Base-by-base conservation (phyloP, 306 rosid genomes). In the Fragaria nilgerrensis region DNA sequence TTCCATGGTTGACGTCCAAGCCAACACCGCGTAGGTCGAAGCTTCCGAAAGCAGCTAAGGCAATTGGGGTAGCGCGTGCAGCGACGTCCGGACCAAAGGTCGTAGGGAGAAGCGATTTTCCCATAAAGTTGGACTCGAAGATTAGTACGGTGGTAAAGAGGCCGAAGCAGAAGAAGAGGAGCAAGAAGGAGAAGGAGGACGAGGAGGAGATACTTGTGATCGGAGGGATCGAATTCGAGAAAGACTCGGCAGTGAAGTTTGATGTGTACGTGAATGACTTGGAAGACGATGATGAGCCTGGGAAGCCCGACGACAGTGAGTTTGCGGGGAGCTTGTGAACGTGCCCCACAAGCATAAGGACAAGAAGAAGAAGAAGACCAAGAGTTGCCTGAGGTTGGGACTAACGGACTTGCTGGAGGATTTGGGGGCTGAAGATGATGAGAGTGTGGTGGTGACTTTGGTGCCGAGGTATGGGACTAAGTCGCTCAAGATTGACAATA, bases 301-400 rank as follows among this genome's bases (percentile, higher is more conserved):
- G 79, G 0, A 36, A 82, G 7, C 85, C 97, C 0, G 82, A 56
- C 13, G 80, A 85, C n/a, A 83, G 92, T 0, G 97, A 93, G 82
- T 93, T 85, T 70, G 95, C 95, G 0, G 97, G 98, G 4, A 91
- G 98, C 50, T 87, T 72, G 93, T 93, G 78, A 93, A 25, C 32
- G 90, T 91, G 48, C 90, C 97, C 0, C 98, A 93, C 58, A 76
- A 72, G 29, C 83, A 81, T 16, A 75, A 74, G 44, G 85, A 87
- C 19, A 76, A 76, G 67, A 86, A 79, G 68, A 85, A 79, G 62
- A 85, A 83, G 74, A 84, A 59, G 17, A 69, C 44, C 1, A 75
- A 19, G 0, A 86, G 89, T 27, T 5, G 9, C 64, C 77, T 93
- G 55, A 86, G 87, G 70, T 45, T 93, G 19, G 96, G 92, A 34